These are phyloP conservation scores for Amphicarpaea edgeworthii DNA, from an alignment of 306 rosid genomes.

Conservation along the genomic window DNA sequence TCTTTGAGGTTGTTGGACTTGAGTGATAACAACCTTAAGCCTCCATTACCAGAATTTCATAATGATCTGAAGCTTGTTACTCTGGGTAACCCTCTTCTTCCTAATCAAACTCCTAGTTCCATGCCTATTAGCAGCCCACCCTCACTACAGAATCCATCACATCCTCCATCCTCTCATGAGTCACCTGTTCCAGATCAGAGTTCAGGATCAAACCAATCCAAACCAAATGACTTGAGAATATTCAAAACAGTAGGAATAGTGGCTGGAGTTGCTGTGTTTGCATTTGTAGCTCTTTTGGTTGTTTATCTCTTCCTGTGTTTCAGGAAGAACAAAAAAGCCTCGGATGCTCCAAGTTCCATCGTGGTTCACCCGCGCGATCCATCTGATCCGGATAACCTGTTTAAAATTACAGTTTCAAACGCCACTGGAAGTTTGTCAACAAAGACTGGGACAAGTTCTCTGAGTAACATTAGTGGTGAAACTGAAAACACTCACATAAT, in stretches of 20 bases:
- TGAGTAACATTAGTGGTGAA: constrained; percentile 59
- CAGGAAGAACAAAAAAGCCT: constrained; percentile 54
- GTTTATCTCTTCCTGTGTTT: constrained; percentile 53
- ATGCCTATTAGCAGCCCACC: constrained; percentile 47
- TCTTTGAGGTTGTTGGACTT: constrained; percentile 74
- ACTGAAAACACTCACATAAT: constrained; percentile 56
- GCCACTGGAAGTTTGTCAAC: constrained; percentile 60
- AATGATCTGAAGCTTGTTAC: constrained; percentile 54
- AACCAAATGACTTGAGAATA: constrained; percentile 41
- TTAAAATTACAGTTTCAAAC: constrained; percentile 67
- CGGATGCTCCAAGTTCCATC: constrained; percentile 59
- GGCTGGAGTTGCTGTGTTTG: constrained; percentile 47
- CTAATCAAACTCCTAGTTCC: constrained; percentile 46
- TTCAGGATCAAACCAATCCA: constrained; percentile 47
- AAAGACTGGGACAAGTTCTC: constrained; percentile 59
- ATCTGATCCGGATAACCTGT: constrained; percentile 58
- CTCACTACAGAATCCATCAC: constrained; percentile 41
- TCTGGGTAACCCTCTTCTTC: constrained; percentile 64
- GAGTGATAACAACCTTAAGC: constrained; percentile 64
- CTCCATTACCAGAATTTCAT: constrained; percentile 70
- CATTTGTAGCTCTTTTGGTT: constrained; percentile 40
- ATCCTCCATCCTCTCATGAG: constrained; percentile 43
- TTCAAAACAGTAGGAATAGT: constrained; percentile 44
- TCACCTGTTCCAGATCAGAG: constrained; percentile 33
- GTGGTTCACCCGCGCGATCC: constrained; percentile 75